Percentiles rank a stretch among this genome's conserved stretches.
Evolutionary conservation across 129 eudicot species (phyloP).

Genomic region (Smallanthus sonchifolius): DNA sequence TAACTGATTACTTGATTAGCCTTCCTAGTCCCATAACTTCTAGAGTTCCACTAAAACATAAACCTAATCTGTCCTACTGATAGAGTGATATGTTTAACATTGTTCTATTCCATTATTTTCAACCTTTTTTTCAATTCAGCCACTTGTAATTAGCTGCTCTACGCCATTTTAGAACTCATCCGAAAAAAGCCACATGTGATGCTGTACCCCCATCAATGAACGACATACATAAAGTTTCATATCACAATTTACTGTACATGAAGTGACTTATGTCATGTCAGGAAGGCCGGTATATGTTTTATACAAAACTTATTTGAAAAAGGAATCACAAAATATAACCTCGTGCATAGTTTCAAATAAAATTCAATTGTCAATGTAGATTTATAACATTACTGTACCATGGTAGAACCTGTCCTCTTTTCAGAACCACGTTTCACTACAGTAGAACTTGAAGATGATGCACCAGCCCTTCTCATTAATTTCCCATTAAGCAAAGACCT

Average conservation of each 20-base stretch:
- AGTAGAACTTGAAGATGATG: slow-evolving; percentile 46
- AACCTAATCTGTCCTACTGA: neutral
- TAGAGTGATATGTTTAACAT: neutral
- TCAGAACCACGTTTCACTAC: slow-evolving; percentile 49
- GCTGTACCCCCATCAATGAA: neutral
- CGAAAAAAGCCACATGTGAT: neutral
- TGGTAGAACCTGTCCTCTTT: slow-evolving; percentile 49
- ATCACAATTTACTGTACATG: slow-evolving; percentile 3
- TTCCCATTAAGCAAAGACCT: slow-evolving; percentile 50
- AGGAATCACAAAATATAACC: neutral
- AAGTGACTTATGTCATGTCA: slow-evolving; percentile 1
- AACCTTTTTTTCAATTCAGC: neutral
- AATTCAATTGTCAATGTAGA: neutral
- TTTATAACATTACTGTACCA: slow-evolving; percentile 32
- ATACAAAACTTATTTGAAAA: neutral
- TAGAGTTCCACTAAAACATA: neutral
- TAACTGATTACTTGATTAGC: neutral
- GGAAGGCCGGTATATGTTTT: neutral
- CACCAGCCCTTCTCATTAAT: slow-evolving; percentile 49
- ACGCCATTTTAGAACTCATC: neutral
- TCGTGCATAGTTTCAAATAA: neutral
- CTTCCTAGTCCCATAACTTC: neutral
- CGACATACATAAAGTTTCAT: neutral
- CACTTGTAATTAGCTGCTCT: neutral
- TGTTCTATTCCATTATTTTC: neutral